Conservation (phyloP, 441 rosid genomes). For the Rhodomyrtus psidioides region DNA sequence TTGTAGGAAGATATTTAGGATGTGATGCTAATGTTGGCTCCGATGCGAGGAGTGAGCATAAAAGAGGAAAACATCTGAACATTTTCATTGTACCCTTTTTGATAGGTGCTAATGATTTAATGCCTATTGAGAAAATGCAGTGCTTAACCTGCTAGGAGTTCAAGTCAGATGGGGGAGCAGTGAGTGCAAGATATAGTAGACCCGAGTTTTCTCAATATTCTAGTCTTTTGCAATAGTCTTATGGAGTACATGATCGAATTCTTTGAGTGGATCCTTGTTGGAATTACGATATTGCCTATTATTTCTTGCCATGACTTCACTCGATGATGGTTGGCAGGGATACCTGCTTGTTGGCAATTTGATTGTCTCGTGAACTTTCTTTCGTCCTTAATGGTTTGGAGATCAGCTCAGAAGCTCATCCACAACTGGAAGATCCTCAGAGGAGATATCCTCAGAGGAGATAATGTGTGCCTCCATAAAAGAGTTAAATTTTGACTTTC, state of each 20-base stretch:
- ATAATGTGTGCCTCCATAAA: slow-evolving; percentile 45
- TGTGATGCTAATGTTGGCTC: background rate
- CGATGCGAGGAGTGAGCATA: background rate
- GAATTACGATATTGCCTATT: background rate
- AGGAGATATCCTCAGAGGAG: slow-evolving; percentile 93
- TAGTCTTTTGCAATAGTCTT: background rate
- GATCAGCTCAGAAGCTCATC: slow-evolving; percentile 93
- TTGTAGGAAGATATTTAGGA: background rate
- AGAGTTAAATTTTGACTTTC: background rate
- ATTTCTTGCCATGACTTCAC: background rate
- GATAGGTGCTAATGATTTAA: background rate
- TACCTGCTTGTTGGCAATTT: background rate
- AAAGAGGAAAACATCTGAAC: background rate
- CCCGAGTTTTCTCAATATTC: background rate
- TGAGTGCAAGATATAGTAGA: background rate
- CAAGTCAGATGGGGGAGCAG: background rate
- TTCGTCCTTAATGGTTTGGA: slow-evolving; percentile 70
- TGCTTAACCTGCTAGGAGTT: background rate
- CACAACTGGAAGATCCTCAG: slow-evolving; percentile 90
- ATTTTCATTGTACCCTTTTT: background rate
- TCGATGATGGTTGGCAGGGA: background rate
- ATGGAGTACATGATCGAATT: background rate
- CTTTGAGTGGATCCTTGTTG: background rate
- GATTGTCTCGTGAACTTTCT: background rate
- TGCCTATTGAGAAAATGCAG: background rate